A percentile compares a stretch with the other conserved stretches of the same genome.
Evolutionary conservation across 2,329 filamentous ascomycete species (phyloP).

Genomic region (Sporothrix globosa): DNA sequence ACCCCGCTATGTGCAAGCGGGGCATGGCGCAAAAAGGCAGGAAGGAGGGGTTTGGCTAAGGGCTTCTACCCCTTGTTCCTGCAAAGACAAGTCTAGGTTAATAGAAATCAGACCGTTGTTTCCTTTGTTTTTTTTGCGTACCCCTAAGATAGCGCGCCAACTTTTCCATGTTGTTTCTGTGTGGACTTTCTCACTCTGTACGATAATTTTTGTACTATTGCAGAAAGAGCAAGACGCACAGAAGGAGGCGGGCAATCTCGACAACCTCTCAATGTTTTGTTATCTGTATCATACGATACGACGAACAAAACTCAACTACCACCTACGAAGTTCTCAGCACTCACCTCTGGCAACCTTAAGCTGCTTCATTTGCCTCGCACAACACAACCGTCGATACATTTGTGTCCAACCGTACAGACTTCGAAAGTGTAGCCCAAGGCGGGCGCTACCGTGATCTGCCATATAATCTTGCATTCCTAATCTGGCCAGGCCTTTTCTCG

Average conservation of each 20-base stretch:
- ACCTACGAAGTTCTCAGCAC: too few relatives aligned
- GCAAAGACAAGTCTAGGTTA: too few relatives aligned
- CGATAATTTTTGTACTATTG: not conserved
- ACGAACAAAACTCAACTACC: too few relatives aligned
- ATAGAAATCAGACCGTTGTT: not conserved
- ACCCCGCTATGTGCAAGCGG: constrained; percentile 30
- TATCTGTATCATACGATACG: not conserved
- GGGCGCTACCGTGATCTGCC: not conserved
- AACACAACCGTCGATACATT: too few relatives aligned
- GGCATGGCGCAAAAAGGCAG: constrained; percentile 28
- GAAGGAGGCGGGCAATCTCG: not conserved
- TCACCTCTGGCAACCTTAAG: not conserved
- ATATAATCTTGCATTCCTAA: not conserved
- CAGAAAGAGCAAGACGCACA: not conserved
- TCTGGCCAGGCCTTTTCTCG: constrained; percentile 4
- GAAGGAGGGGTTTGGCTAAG: constrained; percentile 23
- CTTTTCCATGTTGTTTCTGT: not conserved
- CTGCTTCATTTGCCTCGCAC: not conserved
- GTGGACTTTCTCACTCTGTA: not conserved
- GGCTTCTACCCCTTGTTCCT: constrained; percentile 18
- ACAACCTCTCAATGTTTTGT: not conserved
- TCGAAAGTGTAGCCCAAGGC: not conserved
- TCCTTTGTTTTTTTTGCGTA: not conserved
- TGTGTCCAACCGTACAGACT: not conserved
- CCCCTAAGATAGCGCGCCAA: not conserved